Percentiles rank a stretch among this genome's conserved stretches.
Evolutionary conservation across 208 protist genomes (phyloP).

Genomic region (Wallacemonas sp.): DNA sequence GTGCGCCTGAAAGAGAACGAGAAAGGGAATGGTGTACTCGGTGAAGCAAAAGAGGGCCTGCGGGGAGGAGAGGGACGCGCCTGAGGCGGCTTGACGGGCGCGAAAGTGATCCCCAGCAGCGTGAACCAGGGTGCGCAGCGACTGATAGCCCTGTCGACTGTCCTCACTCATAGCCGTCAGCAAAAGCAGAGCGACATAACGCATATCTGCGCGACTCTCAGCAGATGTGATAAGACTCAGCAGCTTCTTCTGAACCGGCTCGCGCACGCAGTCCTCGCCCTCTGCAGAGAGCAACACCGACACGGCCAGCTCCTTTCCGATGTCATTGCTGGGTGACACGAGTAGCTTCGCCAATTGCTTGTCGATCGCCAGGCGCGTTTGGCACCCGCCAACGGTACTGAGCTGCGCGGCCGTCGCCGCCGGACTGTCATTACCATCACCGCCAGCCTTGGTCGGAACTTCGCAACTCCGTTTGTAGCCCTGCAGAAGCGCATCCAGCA

Average conservation of each 20-base stretch:
- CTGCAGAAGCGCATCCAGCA: conserved; percentile 35
- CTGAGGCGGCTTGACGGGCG: conserved; percentile 32
- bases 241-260: conserved; percentile 58
- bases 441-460: neutral
- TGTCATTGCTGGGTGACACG: conserved; percentile 36
- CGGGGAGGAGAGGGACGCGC: conserved; percentile 42
- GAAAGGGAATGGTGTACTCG: conserved; percentile 82
- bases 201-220: conserved; percentile 49
- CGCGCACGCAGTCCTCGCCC: conserved; percentile 51
- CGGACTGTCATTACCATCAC: neutral
- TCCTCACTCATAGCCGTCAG: conserved; percentile 73
- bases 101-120: conserved; percentile 55
- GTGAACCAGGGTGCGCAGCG: conserved; percentile 45
- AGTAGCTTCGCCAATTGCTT: conserved; percentile 66
- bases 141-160: conserved; percentile 43
- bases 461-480: conserved; percentile 30
- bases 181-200: conserved; percentile 63
- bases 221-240: conserved; percentile 26
- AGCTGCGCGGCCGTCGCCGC: neutral
- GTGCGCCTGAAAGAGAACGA: conserved; percentile 79
- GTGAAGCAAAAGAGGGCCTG: conserved; percentile 62
- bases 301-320: conserved; percentile 60
- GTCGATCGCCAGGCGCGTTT: conserved; percentile 47
- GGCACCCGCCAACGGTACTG: conserved; percentile 26
- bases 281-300: conserved; percentile 72